Evolutionary conservation across 306 rosid species (phyloP), one percentile per base, ranked within the genome.

Genomic region (Casuarina equisetifolia): DNA sequence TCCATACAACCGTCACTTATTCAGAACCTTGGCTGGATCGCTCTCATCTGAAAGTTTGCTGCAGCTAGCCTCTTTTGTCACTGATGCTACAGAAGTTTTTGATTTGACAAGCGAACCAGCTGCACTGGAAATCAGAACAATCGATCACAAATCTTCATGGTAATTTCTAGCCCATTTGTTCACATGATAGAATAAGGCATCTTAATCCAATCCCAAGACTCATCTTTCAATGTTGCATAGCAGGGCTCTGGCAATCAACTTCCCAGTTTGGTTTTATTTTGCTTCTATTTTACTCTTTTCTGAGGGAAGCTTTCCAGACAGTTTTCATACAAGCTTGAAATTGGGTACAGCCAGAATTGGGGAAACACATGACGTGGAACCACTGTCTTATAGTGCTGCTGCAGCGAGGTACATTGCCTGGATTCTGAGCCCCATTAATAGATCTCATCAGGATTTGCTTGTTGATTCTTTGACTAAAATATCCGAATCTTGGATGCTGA

Each of bases 161-260:
- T 85, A 85, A 78, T 32, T 85, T 76, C 78, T 48, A 71, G 40
- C 43, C 40, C 77, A 75, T 66, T 17, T 11, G 52, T 64, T 63
- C 73, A 66, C 42, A 19, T 55, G 77, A 80, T 59, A 73, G 49
- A 73, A 35, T 32, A 67, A 66, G 74, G 74, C 79, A 59, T 80
- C 62, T 72, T 38, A 25, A 57, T 76, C 40, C 19, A 61, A 32
- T 7, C 49, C 46, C 53, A 66, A 46, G 32, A 70, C 82, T 39
- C 58, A 72, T 62, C 66, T 57, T 51, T 38, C 73, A 15, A 67
- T 62, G 71, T 79, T 83, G 48, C 74, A 49, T 74, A 11, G 45
- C 82, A 85, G 88, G 86, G 80, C 79, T 52, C 71, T 79, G 54
- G 88, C 85, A 69, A 85, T 85, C 78, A 78, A 66, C 83, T 85